These are phyloP conservation scores for Marvania coccoides DNA, from an alignment of 139 green algal genomes.

Conservation along the genomic window DNA sequence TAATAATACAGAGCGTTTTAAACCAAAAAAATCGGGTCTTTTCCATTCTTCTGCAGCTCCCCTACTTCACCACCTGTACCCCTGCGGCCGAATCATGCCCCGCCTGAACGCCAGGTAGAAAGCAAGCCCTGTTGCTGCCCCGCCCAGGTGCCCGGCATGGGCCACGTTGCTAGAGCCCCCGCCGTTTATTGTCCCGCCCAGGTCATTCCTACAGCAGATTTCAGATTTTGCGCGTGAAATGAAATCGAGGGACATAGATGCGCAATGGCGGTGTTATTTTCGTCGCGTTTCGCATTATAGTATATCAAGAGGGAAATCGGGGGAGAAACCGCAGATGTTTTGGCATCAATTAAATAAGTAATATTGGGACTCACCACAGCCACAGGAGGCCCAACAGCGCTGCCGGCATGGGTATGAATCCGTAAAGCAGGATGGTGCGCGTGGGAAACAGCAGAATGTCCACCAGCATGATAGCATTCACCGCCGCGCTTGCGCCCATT, in stretches of 20 bases:
- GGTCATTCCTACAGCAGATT: too few relatives aligned
- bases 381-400: conserved; percentile 42
- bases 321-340: too few relatives aligned
- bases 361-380: background rate
- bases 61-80: background rate
- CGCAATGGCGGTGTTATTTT: too few relatives aligned
- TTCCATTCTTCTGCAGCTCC: too few relatives aligned
- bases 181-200: background rate
- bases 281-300: too few relatives aligned
- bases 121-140: conserved; percentile 13
- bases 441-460: conserved; percentile 37
- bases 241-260: too few relatives aligned
- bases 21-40: too few relatives aligned
- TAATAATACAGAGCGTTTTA: too few relatives aligned
- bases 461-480: conserved; percentile 34
- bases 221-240: too few relatives aligned
- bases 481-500: conserved; percentile 36
- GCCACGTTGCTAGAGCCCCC: background rate
- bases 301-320: too few relatives aligned
- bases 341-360: too few relatives aligned
- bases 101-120: conserved; percentile 15
- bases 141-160: conserved; percentile 26
- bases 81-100: background rate
- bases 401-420: conserved; percentile 45
- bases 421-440: conserved; percentile 43